phyloP scores from a whole-genome alignment of 192 early-diverging fungal genomes.

The Spinellus fusiger region DNA sequence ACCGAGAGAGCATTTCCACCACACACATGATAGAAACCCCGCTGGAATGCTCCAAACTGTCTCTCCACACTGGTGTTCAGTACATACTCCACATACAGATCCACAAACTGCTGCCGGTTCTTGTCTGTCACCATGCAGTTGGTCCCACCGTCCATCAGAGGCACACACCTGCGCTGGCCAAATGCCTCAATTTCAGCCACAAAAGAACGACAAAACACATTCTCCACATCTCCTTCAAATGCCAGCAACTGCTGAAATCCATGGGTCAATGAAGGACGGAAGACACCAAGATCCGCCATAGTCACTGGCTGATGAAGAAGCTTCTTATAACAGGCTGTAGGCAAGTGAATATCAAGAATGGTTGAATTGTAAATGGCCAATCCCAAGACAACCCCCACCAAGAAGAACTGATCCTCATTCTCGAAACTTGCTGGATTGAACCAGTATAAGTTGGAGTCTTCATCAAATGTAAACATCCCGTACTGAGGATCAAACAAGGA shows the following conservation, averaged over 20 bases:
- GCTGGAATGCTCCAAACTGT: constrained; percentile 79
- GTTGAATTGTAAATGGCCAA: constrained; percentile 92
- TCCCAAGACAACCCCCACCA: constrained; percentile 90
- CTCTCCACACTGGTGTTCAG: constrained; percentile 66
- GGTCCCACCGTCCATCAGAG: constrained; percentile 58
- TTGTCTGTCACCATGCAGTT: constrained; percentile 54
- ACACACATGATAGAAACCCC: constrained; percentile 85
- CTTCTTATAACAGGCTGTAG: constrained; percentile 84
- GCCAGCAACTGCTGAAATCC: constrained; percentile 82
- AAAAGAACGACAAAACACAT: constrained; percentile 81
- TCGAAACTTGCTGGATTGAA: constrained; percentile 75
- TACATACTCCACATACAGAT: constrained; percentile 75
- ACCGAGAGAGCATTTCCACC: constrained; percentile 77
- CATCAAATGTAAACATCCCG: constrained; percentile 77
- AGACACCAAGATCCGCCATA: constrained; percentile 71
- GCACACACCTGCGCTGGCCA: constrained; percentile 56
- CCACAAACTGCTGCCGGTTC: constrained; percentile 75
- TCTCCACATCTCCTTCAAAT: constrained; percentile 79
- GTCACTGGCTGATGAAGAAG: constrained; percentile 67
- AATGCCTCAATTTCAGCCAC: constrained; percentile 67
- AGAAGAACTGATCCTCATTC: constrained; percentile 75
- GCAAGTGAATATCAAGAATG: constrained; percentile 83
- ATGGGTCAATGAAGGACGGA: constrained; percentile 68
- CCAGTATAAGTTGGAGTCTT: constrained; percentile 59
- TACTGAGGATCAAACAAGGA: constrained; percentile 91